Conservation (phyloP, 768 basidiomycete genomes). For the Mycena leptocephala region DNA sequence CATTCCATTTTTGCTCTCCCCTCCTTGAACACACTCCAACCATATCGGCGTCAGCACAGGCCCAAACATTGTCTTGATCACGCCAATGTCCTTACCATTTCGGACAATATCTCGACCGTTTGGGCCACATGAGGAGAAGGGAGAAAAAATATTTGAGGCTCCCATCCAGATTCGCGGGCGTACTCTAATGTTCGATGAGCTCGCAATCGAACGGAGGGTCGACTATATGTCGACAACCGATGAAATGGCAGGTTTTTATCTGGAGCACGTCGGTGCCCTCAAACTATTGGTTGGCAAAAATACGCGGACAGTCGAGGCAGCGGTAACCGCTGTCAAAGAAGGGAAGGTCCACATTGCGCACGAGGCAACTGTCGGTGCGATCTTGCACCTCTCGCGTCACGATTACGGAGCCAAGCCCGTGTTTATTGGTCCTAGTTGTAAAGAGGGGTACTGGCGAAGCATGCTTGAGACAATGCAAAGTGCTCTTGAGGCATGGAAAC, state of each 20-base stretch:
- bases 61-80: slow-evolving; percentile 34
- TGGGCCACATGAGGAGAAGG: background rate
- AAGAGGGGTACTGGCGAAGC: slow-evolving; percentile 17
- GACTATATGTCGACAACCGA: slow-evolving; percentile 42
- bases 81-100: slow-evolving; percentile 21
- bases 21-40: slow-evolving; percentile 32
- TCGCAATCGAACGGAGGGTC: slow-evolving; percentile 37
- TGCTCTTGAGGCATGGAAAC: slow-evolving; percentile 27
- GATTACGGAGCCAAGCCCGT: slow-evolving; percentile 40
- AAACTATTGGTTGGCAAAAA: slow-evolving; percentile 38
- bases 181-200: slow-evolving; percentile 44
- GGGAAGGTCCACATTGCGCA: slow-evolving; percentile 44
- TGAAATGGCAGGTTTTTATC: slow-evolving; percentile 46
- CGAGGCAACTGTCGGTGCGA: slow-evolving; percentile 46
- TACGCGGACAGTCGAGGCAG: slow-evolving; percentile 18
- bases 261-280: slow-evolving; percentile 38
- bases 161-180: background rate
- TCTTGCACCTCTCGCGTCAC: slow-evolving; percentile 24
- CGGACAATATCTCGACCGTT: slow-evolving; percentile 44
- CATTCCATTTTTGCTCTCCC: slow-evolving; percentile 43
- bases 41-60: slow-evolving; percentile 17
- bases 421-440: slow-evolving; percentile 36
- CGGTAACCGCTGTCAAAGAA: slow-evolving; percentile 33
- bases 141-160: slow-evolving; percentile 1
- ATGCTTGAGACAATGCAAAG: slow-evolving; percentile 1